A percentile compares a stretch with the other conserved stretches of the same genome.
Evolutionary conservation across 352 stramenopile species (phyloP).

Genomic region (Phytophthora quininea): DNA sequence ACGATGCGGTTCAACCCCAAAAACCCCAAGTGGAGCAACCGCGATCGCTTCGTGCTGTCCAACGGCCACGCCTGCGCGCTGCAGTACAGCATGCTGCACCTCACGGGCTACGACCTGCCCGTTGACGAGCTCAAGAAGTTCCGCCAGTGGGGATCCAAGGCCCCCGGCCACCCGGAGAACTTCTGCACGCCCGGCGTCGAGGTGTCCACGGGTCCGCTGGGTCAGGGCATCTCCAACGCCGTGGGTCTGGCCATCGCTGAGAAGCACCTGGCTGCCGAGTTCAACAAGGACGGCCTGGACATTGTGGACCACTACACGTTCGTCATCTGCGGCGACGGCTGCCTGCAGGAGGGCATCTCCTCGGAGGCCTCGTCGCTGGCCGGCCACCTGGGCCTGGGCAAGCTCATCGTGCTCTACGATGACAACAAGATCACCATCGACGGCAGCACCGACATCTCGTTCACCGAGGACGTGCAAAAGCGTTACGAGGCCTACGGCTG

Average conservation of each 20-base stretch:
- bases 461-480: constrained; percentile 98
- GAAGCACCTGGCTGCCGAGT: constrained; percentile 97
- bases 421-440: constrained; percentile 99
- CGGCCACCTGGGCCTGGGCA: constrained; percentile 97
- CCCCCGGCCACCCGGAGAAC: constrained; percentile 98
- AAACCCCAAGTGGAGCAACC: constrained; percentile 92
- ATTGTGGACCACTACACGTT: constrained; percentile 99
- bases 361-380: constrained; percentile 96
- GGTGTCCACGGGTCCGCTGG: constrained; percentile 97
- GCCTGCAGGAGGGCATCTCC: constrained; percentile 98
- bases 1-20: constrained; percentile 89
- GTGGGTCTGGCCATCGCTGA: constrained; percentile 97
- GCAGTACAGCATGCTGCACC: constrained; percentile 99
- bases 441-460: constrained; percentile 94
- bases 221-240: constrained; percentile 98
- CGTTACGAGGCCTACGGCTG: constrained; percentile 99
- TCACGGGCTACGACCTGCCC: constrained; percentile 94
- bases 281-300: constrained; percentile 95
- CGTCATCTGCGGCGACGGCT: constrained; percentile 99
- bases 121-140: constrained; percentile 99
- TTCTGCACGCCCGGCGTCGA: constrained; percentile 95
- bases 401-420: constrained; percentile 99
- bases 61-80: constrained; percentile 99
- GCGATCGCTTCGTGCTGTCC: constrained; percentile 99
- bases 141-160: constrained; percentile 95